Conservation (phyloP, 2,329 filamentous ascomycete species). For the Mollisia scopiformis region DNA sequence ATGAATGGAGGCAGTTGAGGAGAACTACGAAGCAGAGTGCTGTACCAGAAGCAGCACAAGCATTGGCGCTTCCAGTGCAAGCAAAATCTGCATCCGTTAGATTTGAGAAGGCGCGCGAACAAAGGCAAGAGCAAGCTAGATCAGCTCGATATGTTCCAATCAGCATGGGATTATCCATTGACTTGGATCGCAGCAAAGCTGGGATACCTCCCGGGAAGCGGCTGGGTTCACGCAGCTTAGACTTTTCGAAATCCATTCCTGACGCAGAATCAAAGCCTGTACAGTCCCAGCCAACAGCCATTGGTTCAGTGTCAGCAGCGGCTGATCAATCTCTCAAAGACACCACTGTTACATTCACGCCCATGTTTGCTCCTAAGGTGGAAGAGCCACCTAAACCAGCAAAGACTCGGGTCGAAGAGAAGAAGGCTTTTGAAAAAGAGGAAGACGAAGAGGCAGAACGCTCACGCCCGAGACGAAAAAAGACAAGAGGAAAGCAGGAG, state of each 20-base stretch:
- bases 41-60: neutral
- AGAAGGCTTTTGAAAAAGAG: neutral
- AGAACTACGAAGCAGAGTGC: neutral
- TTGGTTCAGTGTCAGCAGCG: neutral
- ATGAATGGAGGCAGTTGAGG: slow-evolving; percentile 24
- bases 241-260: neutral
- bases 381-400: neutral
- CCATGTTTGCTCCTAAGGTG: neutral
- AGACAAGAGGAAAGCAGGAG: slow-evolving; percentile 7
- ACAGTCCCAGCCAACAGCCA: neutral
- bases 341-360: neutral
- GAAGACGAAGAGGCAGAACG: slow-evolving; percentile 9
- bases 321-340: neutral
- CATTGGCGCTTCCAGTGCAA: neutral
- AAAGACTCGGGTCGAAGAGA: neutral
- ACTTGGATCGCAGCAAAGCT: neutral
- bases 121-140: slow-evolving; percentile 31
- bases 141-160: slow-evolving; percentile 30
- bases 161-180: neutral
- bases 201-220: neutral
- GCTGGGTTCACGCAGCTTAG: neutral
- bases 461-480: neutral
- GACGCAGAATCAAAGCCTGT: neutral
- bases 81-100: neutral
- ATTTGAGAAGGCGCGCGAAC: slow-evolving; percentile 25